phyloP scores from a whole-genome alignment of 371 early-diverging fungal species.

The Amoeboaphelidium protococcarum region DNA sequence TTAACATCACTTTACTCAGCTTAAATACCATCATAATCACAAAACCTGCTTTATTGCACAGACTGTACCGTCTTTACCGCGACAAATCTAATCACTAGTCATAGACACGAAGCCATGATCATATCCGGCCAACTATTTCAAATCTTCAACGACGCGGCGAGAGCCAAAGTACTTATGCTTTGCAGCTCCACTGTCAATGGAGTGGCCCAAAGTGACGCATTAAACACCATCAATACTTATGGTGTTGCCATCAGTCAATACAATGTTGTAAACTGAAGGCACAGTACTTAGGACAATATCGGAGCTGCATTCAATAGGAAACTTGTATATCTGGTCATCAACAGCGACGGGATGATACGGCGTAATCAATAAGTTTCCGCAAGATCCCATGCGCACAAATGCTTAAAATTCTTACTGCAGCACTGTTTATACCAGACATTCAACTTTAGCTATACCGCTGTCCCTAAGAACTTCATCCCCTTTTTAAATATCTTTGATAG shows the following conservation, averaged over 20 bases:
- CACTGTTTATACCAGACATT: slow-evolving; percentile 5
- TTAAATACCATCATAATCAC: too few species aligned
- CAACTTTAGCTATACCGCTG: slow-evolving; percentile 1
- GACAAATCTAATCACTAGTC: neutral
- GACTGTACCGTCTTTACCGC: neutral
- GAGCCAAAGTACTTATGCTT: slow-evolving; percentile 9
- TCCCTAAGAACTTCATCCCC: slow-evolving; percentile 3
- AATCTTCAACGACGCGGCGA: slow-evolving; percentile 5
- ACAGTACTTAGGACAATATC: too few species aligned
- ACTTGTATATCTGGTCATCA: slow-evolving; percentile 6
- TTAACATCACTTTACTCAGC: too few species aligned
- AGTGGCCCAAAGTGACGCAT: slow-evolving; percentile 10
- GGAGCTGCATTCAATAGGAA: slow-evolving; percentile 5
- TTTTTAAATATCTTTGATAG: slow-evolving; percentile 4
- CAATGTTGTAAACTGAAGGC: slow-evolving; percentile 6
- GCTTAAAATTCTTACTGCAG: neutral
- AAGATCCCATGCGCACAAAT: slow-evolving; percentile 1
- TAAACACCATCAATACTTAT: slow-evolving; percentile 5
- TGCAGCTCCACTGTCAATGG: neutral
- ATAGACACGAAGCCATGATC: neutral
- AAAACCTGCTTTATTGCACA: neutral
- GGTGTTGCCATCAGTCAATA: slow-evolving; percentile 1
- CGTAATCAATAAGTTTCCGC: slow-evolving; percentile 6
- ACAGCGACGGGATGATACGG: slow-evolving; percentile 4
- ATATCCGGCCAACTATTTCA: slow-evolving; percentile 4